Base-by-base conservation (phyloP, 805 yeast genomes). In the Saccharomycopsis malanga region DNA sequence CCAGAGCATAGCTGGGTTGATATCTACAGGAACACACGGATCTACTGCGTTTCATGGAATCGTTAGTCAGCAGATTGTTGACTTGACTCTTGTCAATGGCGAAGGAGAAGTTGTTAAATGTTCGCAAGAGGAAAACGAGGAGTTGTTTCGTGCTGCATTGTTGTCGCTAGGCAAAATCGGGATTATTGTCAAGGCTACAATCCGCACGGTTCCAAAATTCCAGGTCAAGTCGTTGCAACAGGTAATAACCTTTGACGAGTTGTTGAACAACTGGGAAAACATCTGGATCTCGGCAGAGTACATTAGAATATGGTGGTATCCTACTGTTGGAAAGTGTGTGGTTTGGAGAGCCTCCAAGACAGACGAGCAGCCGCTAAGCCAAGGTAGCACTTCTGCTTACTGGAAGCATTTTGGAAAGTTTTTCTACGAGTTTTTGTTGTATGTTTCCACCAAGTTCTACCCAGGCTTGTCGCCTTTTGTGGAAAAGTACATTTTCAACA, bases 271-370 rank as follows among this genome's bases (percentile, higher is more conserved):
- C 50, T 87, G 95, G 87, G 87, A 83, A 55, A 70, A 71, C 12
- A 64, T 91, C 39, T 91, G 97, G 95, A 77, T 85, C 3, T 79
- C 87, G 40, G 74, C 87, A n/a, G 98, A 91, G 66, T 91, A 79
- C 59, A 83, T 88, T 39, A 77, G 98, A 54, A 77, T 88, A 42
- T 91, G 98, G 97, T 93, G 98, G 98, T 93, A 84, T 64, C 98
- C 98, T 1, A 93, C 91, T 63, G 73, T 93, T 15, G 76, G 78
- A 44, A 83, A 83, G 59, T 86, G 95, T 69, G 79, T 88, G 27
- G 69, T 88, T 42, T 91, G 98, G 97, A 77, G 94, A 60, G 98
- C 95, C 34, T 67, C 76, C 21, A 87, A 87, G 60, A 77, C 95
- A 1, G 85, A 82, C 32, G 35, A 39, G n/a, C 29, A 40, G 4